Conservation (phyloP, 1,284 basidiomycete genomes). For the Inonotus hispidus region DNA sequence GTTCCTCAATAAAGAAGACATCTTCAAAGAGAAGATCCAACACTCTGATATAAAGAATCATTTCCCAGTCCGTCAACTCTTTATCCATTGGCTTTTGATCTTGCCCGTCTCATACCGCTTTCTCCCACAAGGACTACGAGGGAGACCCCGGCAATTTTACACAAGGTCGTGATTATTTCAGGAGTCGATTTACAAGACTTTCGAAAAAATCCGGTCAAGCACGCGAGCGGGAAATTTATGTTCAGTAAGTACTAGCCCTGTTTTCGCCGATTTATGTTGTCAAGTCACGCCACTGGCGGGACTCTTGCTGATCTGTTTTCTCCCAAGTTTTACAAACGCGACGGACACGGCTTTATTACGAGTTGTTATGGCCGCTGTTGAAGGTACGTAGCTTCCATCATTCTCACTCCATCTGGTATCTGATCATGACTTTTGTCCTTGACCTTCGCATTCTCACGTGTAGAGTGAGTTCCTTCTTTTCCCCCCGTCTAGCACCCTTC, state of each 20-base stretch:
- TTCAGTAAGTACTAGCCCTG: constrained; percentile 56
- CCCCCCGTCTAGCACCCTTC: constrained; percentile 22
- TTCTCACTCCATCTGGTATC: constrained; percentile 7
- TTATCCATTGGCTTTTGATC: background rate
- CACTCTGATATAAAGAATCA: constrained; percentile 80
- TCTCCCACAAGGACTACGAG: constrained; percentile 65
- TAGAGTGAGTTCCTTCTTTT: constrained; percentile 66
- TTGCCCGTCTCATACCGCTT: constrained; percentile 1
- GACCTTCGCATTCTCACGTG: constrained; percentile 11
- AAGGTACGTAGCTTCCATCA: constrained; percentile 51
- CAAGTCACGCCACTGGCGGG: background rate
- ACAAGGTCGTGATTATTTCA: constrained; percentile 87
- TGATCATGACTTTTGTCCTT: constrained; percentile 20
- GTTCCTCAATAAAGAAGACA: constrained; percentile 88
- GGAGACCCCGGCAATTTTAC: constrained; percentile 64
- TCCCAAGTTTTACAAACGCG: constrained; percentile 78
- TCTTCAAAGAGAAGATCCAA: constrained; percentile 79
- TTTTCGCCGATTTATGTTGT: background rate
- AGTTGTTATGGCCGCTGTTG: constrained; percentile 91
- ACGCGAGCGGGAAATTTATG: constrained; percentile 89
- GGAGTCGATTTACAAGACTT: constrained; percentile 74
- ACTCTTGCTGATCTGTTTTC: background rate
- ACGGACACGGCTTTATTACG: constrained; percentile 89
- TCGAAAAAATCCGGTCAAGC: constrained; percentile 76
- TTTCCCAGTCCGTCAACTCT: constrained; percentile 61